These are phyloP conservation scores for Amanita pallidorosea DNA, from an alignment of 768 basidiomycete genomes.

Conservation along the genomic window DNA sequence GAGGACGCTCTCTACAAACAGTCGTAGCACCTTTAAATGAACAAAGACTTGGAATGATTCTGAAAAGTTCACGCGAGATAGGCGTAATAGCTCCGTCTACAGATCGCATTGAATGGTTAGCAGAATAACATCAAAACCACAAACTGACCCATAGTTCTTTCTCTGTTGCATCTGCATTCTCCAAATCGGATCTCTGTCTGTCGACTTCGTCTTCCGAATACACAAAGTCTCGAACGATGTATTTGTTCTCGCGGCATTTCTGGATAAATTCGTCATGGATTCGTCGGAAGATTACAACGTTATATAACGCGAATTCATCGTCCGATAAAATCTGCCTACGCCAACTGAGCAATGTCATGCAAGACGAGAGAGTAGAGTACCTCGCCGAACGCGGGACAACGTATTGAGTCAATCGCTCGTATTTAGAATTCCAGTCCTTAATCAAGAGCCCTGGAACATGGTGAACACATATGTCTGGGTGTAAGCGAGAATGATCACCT, in stretches of 20 bases:
- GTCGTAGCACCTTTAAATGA: constrained; percentile 82
- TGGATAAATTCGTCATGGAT: constrained; percentile 89
- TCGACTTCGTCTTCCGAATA: constrained; percentile 75
- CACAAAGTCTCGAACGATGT: constrained; percentile 84
- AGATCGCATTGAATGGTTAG: not conserved
- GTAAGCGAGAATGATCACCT: constrained; percentile 39
- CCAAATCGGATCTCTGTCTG: constrained; percentile 75
- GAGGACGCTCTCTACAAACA: constrained; percentile 92
- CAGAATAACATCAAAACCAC: not conserved
- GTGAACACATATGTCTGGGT: constrained; percentile 7
- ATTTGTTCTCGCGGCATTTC: constrained; percentile 95
- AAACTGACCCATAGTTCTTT: constrained; percentile 91
- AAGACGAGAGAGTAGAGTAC: constrained; percentile 28
- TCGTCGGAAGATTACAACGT: constrained; percentile 82
- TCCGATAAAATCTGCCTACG: constrained; percentile 67
- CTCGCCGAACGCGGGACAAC: constrained; percentile 87
- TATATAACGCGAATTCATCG: constrained; percentile 80
- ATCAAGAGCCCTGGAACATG: constrained; percentile 45
- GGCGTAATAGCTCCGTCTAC: constrained; percentile 82
- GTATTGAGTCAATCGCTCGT: constrained; percentile 82
- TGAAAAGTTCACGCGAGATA: constrained; percentile 93
- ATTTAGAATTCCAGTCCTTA: constrained; percentile 85
- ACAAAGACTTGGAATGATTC: constrained; percentile 92
- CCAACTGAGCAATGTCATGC: constrained; percentile 7
- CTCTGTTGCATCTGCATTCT: constrained; percentile 74